Percentiles rank a stretch among this genome's conserved stretches.
phyloP scores from a whole-genome alignment of 73 alveolate genomes.

The Paraurostyla sp. region DNA sequence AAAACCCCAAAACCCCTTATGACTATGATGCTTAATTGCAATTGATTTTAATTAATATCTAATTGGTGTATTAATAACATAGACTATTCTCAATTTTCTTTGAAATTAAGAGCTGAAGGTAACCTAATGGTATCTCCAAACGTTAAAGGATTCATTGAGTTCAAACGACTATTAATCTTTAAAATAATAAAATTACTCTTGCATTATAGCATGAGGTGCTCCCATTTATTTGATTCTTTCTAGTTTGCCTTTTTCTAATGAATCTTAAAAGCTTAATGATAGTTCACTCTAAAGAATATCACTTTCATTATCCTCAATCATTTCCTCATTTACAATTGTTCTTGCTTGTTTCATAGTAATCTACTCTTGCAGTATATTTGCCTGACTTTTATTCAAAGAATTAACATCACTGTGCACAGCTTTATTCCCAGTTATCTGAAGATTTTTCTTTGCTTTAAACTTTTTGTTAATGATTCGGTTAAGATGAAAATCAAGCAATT shows the following conservation, averaged over 20 bases:
- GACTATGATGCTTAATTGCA: too few relatives aligned
- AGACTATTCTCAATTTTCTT: slow-evolving; percentile 16
- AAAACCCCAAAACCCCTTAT: too few relatives aligned
- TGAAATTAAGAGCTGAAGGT: not conserved
- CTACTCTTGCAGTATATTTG: too few relatives aligned
- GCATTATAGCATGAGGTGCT: slow-evolving; percentile 51
- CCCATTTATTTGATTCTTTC: slow-evolving; percentile 43
- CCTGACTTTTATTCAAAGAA: not conserved
- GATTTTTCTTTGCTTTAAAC: slow-evolving; percentile 3
- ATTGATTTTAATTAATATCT: too few relatives aligned
- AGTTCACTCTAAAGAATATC: slow-evolving; percentile 18
- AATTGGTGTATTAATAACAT: too few relatives aligned
- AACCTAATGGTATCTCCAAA: slow-evolving; percentile 48
- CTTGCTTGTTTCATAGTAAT: too few relatives aligned
- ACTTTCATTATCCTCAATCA: not conserved
- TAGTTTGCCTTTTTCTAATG: not conserved
- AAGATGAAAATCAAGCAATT: slow-evolving; percentile 37
- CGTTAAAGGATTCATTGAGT: slow-evolving; percentile 51
- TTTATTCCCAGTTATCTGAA: slow-evolving; percentile 10
- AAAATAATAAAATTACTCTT: not conserved
- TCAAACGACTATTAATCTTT: slow-evolving; percentile 10
- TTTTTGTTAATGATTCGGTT: slow-evolving; percentile 2
- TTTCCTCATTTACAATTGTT: not conserved
- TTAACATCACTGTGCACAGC: too few relatives aligned
- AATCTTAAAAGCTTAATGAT: slow-evolving; percentile 17